These are phyloP conservation scores for Oxytropis ochrocephala DNA, from an alignment of 306 rosid genomes.

Conservation along the genomic window DNA sequence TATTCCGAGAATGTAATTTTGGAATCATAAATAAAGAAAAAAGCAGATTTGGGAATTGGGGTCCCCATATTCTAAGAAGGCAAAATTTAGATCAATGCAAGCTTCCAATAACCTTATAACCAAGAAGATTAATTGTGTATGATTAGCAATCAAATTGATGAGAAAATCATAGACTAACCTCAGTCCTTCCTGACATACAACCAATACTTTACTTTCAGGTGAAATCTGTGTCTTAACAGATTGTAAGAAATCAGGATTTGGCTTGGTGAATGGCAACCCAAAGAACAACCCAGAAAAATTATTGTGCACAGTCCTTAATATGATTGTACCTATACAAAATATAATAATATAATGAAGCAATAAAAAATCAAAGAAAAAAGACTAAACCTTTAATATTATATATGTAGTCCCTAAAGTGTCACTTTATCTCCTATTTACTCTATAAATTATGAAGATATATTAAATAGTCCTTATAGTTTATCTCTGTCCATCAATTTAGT, in stretches of 20 bases:
- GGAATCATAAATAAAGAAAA: background rate
- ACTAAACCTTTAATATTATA: too few species aligned
- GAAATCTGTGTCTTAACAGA: constrained; percentile 61
- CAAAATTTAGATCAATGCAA: background rate
- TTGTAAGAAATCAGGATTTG: constrained; percentile 68
- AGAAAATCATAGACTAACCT: constrained; percentile 47
- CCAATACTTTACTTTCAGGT: constrained; percentile 58
- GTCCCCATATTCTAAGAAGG: background rate
- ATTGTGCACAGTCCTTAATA: constrained; percentile 84
- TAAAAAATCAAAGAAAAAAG: background rate
- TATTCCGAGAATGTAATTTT: background rate
- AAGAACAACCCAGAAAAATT: constrained; percentile 86
- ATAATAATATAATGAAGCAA: background rate
- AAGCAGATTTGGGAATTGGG: background rate
- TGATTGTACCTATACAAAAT: constrained; percentile 63
- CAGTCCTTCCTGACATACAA: constrained; percentile 95
- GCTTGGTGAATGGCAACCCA: constrained; percentile 81
- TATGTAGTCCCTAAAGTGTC: too few species aligned
- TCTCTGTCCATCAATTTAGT: too few species aligned
- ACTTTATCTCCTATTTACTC: too few species aligned
- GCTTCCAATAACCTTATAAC: background rate
- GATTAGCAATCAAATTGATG: background rate
- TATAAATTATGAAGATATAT: too few species aligned
- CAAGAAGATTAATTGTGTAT: background rate
- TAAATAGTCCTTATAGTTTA: too few species aligned